Evolutionary conservation across 106 monocot species (phyloP).

Genomic region (Acorus calamus): DNA sequence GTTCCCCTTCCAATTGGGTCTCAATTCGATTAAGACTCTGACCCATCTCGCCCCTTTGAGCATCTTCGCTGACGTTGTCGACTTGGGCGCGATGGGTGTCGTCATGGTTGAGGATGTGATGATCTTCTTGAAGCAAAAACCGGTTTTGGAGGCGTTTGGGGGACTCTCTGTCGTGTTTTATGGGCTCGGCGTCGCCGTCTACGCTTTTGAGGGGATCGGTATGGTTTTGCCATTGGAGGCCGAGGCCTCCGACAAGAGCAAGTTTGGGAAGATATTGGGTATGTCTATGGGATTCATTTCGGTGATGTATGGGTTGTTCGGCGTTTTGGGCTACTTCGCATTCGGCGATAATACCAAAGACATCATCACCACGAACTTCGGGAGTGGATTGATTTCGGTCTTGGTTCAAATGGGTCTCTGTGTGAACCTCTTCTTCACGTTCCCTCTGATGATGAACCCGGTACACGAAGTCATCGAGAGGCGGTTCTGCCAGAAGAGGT

Average conservation of each 20-base stretch:
- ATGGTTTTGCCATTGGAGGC: conserved; percentile 34
- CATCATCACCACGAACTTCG: conserved; percentile 40
- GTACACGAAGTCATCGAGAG: conserved; percentile 34
- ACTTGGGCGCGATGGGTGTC: conserved; percentile 38
- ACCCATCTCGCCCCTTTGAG: conserved; percentile 38
- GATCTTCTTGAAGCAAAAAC: conserved; percentile 5
- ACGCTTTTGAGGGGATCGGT: conserved; percentile 36
- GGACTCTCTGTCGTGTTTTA: conserved; percentile 27
- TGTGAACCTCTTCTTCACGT: conserved; percentile 36
- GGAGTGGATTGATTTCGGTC: conserved; percentile 10
- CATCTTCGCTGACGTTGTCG: conserved; percentile 42
- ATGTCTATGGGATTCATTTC: conserved; percentile 28
- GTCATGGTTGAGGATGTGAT: conserved; percentile 24
- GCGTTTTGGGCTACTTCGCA: conserved; percentile 28
- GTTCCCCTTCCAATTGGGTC: conserved; percentile 32
- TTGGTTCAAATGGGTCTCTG: conserved; percentile 32
- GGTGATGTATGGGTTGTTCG: conserved; percentile 29
- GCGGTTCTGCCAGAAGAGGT: conserved; percentile 15
- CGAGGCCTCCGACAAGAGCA: conserved; percentile 31
- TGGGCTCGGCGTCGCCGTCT: conserved; percentile 31
- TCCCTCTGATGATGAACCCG: conserved; percentile 41
- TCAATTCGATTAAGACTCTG: conserved; percentile 25
- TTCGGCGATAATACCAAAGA: conserved; percentile 36
- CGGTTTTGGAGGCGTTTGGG: conserved; percentile 7
- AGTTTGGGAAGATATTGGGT: conserved; percentile 22